Evolutionary conservation across 2,329 filamentous ascomycete genomes (phyloP).

Genomic region (Colletotrichum sp.): DNA sequence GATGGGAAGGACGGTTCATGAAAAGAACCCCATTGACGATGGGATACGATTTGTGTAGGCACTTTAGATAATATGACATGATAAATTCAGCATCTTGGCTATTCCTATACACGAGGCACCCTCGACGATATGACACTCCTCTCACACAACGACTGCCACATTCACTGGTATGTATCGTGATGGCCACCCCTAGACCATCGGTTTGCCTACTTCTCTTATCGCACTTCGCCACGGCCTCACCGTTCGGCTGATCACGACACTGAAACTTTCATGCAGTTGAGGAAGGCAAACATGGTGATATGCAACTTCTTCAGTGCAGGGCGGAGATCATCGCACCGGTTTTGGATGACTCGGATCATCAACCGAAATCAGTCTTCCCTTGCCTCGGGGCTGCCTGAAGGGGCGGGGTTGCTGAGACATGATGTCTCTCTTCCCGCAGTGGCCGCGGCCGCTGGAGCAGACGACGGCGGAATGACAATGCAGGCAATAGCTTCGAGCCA

Average conservation of each 20-base stretch:
- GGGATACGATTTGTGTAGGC: background rate
- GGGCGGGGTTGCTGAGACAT: background rate
- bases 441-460: background rate
- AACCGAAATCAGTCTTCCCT: background rate
- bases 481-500: background rate
- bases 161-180: background rate
- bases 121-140: no score
- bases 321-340: background rate
- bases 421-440: background rate
- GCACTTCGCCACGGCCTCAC: background rate
- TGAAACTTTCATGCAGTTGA: background rate
- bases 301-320: background rate
- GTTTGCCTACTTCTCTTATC: background rate
- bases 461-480: background rate
- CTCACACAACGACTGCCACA: accelerated
- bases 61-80: background rate
- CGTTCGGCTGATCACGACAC: background rate
- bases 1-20: background rate
- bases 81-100: background rate
- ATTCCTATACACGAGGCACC: no score
- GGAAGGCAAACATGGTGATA: background rate
- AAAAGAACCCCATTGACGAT: background rate
- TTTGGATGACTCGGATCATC: background rate
- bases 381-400: background rate
- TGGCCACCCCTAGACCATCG: accelerated